Evolutionary conservation across 2,329 filamentous ascomycete species (phyloP), one percentile per base, ranked within the genome.

Genomic region (Cladophialophora exuberans): DNA sequence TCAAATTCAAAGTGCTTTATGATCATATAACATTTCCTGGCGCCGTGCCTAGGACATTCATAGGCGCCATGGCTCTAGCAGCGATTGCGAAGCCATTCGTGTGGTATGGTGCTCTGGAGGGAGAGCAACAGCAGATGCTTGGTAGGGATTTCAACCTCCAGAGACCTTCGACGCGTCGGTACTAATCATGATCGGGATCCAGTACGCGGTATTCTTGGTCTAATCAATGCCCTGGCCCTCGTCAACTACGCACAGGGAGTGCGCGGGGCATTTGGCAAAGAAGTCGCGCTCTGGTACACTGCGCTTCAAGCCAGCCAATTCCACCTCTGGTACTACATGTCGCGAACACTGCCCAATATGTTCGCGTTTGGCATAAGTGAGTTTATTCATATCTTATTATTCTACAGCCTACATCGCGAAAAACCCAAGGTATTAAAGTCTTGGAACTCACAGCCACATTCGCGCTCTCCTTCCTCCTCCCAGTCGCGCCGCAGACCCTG

Each of bases 1-100:
- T 77, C 10, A 80, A 78, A 33, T 74, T 94, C 13, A 78, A 78
- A 13, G 68, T 77, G 3, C 76, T 83, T 46, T 99, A 95, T 75
- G 94, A 99, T 70, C 94, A 99, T 76, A 85, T 94, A 65, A 80
- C 83, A 17, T 99, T 97, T 66, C 88, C 93, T 1, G 94, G 94
- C 3, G 89, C 89, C 18, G 94, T 99, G 3, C 94, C 94, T 1
- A 83, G 94, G 63, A 94, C 91, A 0, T 97, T 97, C 68, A 77
- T 94, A 44, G 94, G 94, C 1, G 83, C 93, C 28, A 78, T 93
- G 33, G 64, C 90, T 7, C 80, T 97, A 31, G 86, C 92, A 5
- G 86, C 84, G 3, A 56, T 90, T n/a, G 81, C 85, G 26, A 84
- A 84, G 65, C 89, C 89, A 0, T 70, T 89, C 36, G 70, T 89